Evolutionary conservation across 2,329 filamentous ascomycete genomes (phyloP), one percentile per base, ranked within the genome.

Genomic region (Cladorrhinum sp.): DNA sequence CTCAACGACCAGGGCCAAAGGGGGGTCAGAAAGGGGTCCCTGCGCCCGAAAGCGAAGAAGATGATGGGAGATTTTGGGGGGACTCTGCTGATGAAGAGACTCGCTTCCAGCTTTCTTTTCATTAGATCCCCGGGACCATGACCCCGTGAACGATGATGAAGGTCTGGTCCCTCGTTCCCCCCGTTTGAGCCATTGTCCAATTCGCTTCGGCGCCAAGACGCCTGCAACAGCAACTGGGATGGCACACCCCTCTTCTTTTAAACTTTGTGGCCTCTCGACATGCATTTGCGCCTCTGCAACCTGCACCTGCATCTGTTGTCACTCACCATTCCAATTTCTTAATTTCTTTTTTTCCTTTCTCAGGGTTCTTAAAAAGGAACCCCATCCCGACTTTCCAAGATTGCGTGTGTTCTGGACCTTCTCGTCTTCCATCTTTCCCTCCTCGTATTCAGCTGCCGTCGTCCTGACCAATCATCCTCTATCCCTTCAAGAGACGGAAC

Each of bases 1-100:
- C 23, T 24, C 23, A 24, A 51, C 22, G 52, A 53, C 27, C 27
- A 36, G 51, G 36, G 51, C 36, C 18, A 20, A 53, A 36, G 22
- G 29, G 38, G 53, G 53, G 53, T 22, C 53, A 56, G 38, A 24
- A 48, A 58, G 29, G 49, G 55, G 49, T 24, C 56, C 49, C 36
- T 58, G 56, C 56, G 32, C 48, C n/a, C n/a, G n/a, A n/a, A n/a
- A n/a, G n/a, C n/a, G n/a, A n/a, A n/a, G n/a, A n/a, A n/a, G n/a
- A n/a, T n/a, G n/a, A n/a, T n/a, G n/a, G n/a, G n/a, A n/a, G 32
- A 53, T 45, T 45, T 5, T 18, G 29, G 13, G 6, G 29, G 13
- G 29, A 32, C 29, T 32, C 29, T 32, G 29, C n/a, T n/a, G n/a
- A 32, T 32, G 7, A 32, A 32, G 29, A 32, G 29, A 13, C 29